These are phyloP conservation scores for Leucaena leucocephala DNA, from an alignment of 306 rosid genomes.

Conservation along the genomic window DNA sequence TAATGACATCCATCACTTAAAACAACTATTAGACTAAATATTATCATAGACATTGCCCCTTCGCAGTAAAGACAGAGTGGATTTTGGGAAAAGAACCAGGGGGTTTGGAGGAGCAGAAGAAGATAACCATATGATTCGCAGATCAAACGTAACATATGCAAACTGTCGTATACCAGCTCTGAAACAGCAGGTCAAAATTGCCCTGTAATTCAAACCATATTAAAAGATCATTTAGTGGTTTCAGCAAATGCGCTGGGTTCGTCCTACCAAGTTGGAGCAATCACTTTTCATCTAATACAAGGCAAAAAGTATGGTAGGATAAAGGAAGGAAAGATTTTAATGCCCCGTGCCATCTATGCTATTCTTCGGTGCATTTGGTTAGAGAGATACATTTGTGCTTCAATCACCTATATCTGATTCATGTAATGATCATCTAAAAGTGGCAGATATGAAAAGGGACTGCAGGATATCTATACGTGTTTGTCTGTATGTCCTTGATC, in stretches of 20 bases:
- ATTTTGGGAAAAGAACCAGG: neutral
- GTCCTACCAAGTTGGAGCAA: neutral
- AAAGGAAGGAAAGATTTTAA: neutral
- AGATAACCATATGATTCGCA: neutral
- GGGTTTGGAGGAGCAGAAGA: neutral
- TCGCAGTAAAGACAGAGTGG: neutral
- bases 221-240: neutral
- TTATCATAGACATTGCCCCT: neutral
- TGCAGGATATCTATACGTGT: neutral
- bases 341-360: neutral
- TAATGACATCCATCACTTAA: neutral
- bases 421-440: neutral
- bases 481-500: neutral
- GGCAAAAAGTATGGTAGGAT: neutral
- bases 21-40: neutral
- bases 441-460: neutral
- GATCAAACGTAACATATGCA: neutral
- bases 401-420: slow-evolving; percentile 1
- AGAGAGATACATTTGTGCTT: neutral
- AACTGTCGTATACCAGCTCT: neutral
- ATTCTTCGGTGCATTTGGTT: neutral
- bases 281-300: neutral
- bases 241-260: neutral
- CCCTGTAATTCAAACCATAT: neutral
- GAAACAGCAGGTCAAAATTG: neutral